Percentiles rank a stretch among this genome's conserved stretches.
phyloP scores from a whole-genome alignment of 805 yeast species.

The Saturnispora galanensis region DNA sequence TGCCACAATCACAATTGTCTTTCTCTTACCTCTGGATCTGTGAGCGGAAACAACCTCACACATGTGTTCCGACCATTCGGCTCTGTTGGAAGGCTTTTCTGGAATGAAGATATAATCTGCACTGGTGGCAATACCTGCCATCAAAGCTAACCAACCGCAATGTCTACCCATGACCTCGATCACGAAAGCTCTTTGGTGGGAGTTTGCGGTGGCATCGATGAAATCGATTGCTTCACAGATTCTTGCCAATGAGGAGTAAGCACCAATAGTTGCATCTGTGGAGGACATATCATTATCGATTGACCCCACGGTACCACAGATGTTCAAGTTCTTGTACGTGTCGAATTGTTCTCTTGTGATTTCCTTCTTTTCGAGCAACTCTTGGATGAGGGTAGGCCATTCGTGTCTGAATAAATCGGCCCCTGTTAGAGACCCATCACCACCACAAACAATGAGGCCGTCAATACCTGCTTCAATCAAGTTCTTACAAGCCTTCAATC shows the following conservation, averaged over 20 bases:
- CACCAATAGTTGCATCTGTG: slow-evolving; percentile 79
- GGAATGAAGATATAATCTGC: slow-evolving; percentile 79
- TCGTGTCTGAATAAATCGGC: slow-evolving; percentile 69
- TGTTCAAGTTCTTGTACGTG: slow-evolving; percentile 47
- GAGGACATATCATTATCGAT: slow-evolving; percentile 79
- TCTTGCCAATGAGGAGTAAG: slow-evolving; percentile 67
- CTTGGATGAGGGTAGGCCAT: slow-evolving; percentile 64
- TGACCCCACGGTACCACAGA: slow-evolving; percentile 74
- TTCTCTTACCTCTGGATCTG: slow-evolving; percentile 62
- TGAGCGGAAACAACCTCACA: slow-evolving; percentile 54
- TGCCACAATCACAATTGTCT: slow-evolving; percentile 71
- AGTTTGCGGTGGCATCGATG: slow-evolving; percentile 75
- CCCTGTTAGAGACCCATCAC: slow-evolving; percentile 77
- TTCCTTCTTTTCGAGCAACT: slow-evolving; percentile 36
- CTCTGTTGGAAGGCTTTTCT: slow-evolving; percentile 58
- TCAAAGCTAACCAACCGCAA: slow-evolving; percentile 80
- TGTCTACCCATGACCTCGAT: slow-evolving; percentile 87
- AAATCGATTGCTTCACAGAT: slow-evolving; percentile 69
- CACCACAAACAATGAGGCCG: slow-evolving; percentile 73
- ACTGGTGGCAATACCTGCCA: slow-evolving; percentile 73
- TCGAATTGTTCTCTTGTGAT: slow-evolving; percentile 38
- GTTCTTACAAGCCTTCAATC: slow-evolving; percentile 54
- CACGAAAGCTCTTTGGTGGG: slow-evolving; percentile 76
- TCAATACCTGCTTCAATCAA: slow-evolving; percentile 65
- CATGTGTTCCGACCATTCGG: slow-evolving; percentile 61